Evolutionary conservation across 345 rosid species (phyloP).

Genomic region (Salix caprea): DNA sequence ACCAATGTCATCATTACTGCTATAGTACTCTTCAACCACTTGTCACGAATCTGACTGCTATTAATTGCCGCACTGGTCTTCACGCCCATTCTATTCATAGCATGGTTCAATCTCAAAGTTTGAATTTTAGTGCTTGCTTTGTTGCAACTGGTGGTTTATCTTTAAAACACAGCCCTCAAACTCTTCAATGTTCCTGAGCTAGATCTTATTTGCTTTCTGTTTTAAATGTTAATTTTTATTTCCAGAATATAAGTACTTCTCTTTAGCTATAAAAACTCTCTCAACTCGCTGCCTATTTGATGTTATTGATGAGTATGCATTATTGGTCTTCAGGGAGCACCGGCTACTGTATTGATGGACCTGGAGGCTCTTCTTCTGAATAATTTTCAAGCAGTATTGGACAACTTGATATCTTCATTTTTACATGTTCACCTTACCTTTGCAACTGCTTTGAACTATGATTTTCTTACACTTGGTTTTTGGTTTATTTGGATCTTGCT

Average conservation of each 20-base stretch:
- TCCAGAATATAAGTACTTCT: background rate
- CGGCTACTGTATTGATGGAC: slow-evolving; percentile 49
- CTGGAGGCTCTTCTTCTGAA: slow-evolving; percentile 72
- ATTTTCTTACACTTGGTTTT: slow-evolving; percentile 11
- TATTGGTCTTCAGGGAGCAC: slow-evolving; percentile 54
- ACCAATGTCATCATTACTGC: no score
- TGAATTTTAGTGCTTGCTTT: background rate
- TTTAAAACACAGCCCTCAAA: background rate
- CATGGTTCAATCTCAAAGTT: background rate
- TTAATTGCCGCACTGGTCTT: no score
- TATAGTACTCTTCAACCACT: no score
- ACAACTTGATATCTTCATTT: background rate
- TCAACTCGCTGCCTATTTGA: background rate
- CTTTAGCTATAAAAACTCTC: background rate
- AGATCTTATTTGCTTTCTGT: background rate
- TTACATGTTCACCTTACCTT: background rate
- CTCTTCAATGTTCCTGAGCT: background rate
- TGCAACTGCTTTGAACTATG: background rate
- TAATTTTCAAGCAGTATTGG: slow-evolving; percentile 64
- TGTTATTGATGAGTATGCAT: slow-evolving; percentile 9
- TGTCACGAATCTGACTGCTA: no score
- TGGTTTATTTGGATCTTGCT: slow-evolving; percentile 1
- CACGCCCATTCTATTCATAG: no score
- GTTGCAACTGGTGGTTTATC: background rate
- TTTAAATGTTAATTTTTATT: background rate